Evolutionary conservation across 1,284 basidiomycete genomes (phyloP), one percentile per base, ranked within the genome.

Genomic region (Trametes sp.): DNA sequence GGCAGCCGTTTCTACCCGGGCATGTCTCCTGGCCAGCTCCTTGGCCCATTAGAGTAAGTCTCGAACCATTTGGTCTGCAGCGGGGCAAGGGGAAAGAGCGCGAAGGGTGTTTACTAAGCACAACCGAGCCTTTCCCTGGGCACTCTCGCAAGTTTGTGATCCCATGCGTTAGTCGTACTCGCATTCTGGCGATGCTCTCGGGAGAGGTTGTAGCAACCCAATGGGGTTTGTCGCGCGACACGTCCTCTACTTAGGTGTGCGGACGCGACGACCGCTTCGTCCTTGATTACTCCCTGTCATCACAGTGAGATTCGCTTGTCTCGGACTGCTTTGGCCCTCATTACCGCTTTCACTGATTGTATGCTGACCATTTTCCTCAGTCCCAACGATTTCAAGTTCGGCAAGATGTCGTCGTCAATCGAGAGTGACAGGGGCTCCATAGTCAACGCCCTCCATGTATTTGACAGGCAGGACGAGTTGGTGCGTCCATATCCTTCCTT

Each of bases 391-490:
- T 81, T 85, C 74, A 82, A 82, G 67, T 80, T 80, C 41, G 79
- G 80, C 69, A 81, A 85, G 73, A 78, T 85, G 62, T 84, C 84
- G 2, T 84, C 87, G 1, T 87, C 86, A 1, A 74, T 86, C 42
- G 86, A 89, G 68, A 84, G 82, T 68, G 87, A 90, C 70, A 80
- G 83, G 28, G 83, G 84, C 44, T 85, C 85, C 0, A 79, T 92
- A 45, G 76, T 88, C 70, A 88, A 89, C 72, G 86, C 89, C 6
- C 81, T 89, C 69, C 84, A 83, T 51, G 79, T 86, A n/a, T 83
- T 88, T 62, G 87, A 89, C 69, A 80, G 84, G 53, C 88, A 92
- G 69, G 88, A 87, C 59, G 90, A 92, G 66, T 76, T 90, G 44
- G 88, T 89, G 57, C 77, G 85, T 82, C 46, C 50, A 44, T 2